A percentile compares a stretch with the other conserved stretches of the same genome.
phyloP scores from a whole-genome alignment of 306 rosid genomes.

The Vigna hirtella region DNA sequence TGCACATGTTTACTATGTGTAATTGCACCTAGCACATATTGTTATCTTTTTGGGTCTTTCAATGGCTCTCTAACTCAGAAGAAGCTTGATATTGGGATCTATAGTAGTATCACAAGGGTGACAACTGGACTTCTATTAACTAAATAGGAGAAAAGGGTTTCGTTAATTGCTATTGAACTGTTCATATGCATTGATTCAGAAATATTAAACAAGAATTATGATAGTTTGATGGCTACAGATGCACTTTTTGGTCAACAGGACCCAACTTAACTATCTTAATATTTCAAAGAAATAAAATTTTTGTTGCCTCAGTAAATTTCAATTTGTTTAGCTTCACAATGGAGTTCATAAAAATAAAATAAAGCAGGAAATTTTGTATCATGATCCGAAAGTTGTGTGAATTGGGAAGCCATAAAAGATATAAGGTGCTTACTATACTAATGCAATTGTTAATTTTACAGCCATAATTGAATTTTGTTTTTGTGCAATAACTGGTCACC shows the following conservation, averaged over 20 bases:
- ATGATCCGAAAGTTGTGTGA: conserved; percentile 2
- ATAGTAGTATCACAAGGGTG: too few relatives aligned
- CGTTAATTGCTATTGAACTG: conserved; percentile 6
- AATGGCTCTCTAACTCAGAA: too few relatives aligned
- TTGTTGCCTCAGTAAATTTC: conserved; percentile 27
- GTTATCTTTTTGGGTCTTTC: too few relatives aligned
- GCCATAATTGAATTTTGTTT: conserved; percentile 34
- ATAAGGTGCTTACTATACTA: conserved; percentile 19
- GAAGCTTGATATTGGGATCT: too few relatives aligned
- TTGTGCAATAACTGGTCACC: conserved; percentile 39
- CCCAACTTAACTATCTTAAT: conserved; percentile 17
- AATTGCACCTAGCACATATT: too few relatives aligned
- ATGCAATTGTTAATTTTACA: conserved; percentile 28
- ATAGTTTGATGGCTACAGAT: conserved; percentile 23
- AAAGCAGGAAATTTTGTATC: not conserved
- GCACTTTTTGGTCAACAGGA: not conserved
- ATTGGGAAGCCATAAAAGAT: conserved; percentile 18
- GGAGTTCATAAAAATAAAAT: conserved; percentile 25
- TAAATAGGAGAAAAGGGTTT: conserved; percentile 20
- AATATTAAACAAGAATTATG: conserved; percentile 31
- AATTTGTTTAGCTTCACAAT: conserved; percentile 11
- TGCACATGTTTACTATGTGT: too few relatives aligned
- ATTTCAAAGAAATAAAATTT: conserved; percentile 15
- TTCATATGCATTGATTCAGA: not conserved
- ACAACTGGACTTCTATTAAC: too few relatives aligned